A percentile compares a stretch with the other conserved stretches of the same genome.
These are phyloP conservation scores for Candida maris DNA, from an alignment of 805 yeast species.

Conservation along the genomic window DNA sequence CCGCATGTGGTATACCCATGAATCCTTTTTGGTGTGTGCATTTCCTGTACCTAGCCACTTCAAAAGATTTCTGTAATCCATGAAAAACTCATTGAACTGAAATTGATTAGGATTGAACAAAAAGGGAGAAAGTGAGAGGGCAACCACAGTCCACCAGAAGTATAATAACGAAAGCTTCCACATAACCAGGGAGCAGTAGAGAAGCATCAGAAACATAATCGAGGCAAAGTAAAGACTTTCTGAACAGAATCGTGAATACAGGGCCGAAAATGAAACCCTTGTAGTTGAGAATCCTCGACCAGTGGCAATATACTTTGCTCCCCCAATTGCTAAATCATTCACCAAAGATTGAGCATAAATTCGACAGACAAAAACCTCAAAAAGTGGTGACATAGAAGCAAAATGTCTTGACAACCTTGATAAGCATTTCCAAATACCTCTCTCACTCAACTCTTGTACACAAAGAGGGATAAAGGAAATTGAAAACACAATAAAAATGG, in stretches of 20 bases:
- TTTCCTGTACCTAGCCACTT: slow-evolving; percentile 53
- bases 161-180: slow-evolving; percentile 60
- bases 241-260: slow-evolving; percentile 67
- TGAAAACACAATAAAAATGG: slow-evolving; percentile 70
- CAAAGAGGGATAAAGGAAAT: slow-evolving; percentile 72
- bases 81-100: slow-evolving; percentile 61
- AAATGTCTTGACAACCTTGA: slow-evolving; percentile 64
- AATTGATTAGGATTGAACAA: slow-evolving; percentile 78
- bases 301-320: slow-evolving; percentile 78
- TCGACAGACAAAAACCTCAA: slow-evolving; percentile 76
- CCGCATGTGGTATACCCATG: slow-evolving; percentile 50
- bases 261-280: slow-evolving; percentile 59
- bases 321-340: slow-evolving; percentile 70
- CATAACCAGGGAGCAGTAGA: slow-evolving; percentile 56
- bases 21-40: slow-evolving; percentile 30
- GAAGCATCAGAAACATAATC: slow-evolving; percentile 45
- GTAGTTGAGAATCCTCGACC: slow-evolving; percentile 81
- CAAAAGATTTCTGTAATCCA: slow-evolving; percentile 59
- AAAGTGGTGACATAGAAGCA: slow-evolving; percentile 67
- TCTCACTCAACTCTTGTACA: slow-evolving; percentile 73
- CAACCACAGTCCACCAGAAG: slow-evolving; percentile 69
- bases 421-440: slow-evolving; percentile 69
- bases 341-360: slow-evolving; percentile 68
- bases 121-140: slow-evolving; percentile 68
- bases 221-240: slow-evolving; percentile 67